Evolutionary conservation across 345 rosid genomes (phyloP).

Genomic region (Acer saccharum): DNA sequence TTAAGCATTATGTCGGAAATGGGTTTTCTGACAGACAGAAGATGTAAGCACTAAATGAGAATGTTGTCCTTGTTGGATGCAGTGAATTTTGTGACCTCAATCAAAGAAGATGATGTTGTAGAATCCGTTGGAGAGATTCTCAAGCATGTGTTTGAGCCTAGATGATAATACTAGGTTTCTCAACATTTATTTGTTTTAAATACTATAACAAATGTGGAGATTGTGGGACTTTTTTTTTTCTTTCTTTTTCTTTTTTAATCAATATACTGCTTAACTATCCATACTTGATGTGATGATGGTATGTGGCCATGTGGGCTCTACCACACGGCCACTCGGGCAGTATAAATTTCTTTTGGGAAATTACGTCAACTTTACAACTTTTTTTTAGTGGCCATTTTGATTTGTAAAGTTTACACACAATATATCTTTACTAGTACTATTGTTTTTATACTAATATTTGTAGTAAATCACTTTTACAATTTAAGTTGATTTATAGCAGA

Average conservation of each 20-base stretch:
- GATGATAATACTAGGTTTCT: conserved; percentile 10
- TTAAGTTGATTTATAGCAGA: too few species aligned
- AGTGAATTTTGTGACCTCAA: conserved; percentile 68
- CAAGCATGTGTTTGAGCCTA: conserved; percentile 52
- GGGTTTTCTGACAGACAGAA: background rate
- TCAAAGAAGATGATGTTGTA: conserved; percentile 53
- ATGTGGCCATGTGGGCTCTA: conserved; percentile 13
- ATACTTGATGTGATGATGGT: background rate
- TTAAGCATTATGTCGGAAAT: background rate
- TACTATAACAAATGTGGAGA: background rate
- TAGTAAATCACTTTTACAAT: background rate
- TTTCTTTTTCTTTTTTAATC: background rate
- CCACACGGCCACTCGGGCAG: conserved; percentile 21
- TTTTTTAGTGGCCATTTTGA: background rate
- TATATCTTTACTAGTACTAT: background rate
- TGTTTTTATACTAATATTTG: too few species aligned
- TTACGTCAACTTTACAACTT: background rate
- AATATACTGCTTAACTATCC: background rate
- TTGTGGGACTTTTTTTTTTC: too few species aligned
- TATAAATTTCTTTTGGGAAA: background rate
- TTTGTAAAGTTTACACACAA: background rate
- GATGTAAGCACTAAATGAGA: conserved; percentile 7
- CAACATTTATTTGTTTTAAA: background rate
- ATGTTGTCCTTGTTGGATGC: conserved; percentile 28
- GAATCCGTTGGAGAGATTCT: conserved; percentile 60